Conservation (phyloP, 192 early-diverging fungal genomes). For the Mortierella claussenii region DNA sequence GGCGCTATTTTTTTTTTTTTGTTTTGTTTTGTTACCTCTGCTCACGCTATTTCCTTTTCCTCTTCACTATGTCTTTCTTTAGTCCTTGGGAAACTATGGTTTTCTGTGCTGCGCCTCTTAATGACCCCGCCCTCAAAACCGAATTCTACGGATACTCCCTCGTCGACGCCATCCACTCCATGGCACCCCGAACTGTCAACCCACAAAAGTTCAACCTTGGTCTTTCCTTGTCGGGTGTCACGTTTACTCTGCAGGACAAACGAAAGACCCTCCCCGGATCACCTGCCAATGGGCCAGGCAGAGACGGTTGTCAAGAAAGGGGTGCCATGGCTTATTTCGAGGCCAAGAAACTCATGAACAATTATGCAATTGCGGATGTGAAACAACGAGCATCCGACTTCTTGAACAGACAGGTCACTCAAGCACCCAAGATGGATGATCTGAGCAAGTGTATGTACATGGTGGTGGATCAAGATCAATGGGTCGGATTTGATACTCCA, state of each 20-base stretch:
- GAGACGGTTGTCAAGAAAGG: constrained; percentile 25
- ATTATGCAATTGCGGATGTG: not conserved
- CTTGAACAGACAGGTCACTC: constrained; percentile 3
- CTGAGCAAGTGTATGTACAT: constrained; percentile 34
- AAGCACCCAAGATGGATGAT: constrained; percentile 22
- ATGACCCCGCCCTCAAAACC: constrained; percentile 19
- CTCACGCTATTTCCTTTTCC: no score
- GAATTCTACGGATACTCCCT: constrained; percentile 29
- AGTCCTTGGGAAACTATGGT: constrained; percentile 32
- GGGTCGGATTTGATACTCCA: constrained; percentile 31
- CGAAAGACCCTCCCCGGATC: constrained; percentile 12
- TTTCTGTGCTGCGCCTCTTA: constrained; percentile 27
- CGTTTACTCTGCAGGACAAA: constrained; percentile 28
- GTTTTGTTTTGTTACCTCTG: not conserved
- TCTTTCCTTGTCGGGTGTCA: constrained; percentile 32
- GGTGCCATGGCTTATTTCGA: constrained; percentile 42
- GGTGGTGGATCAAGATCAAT: constrained; percentile 25
- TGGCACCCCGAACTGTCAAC: constrained; percentile 34
- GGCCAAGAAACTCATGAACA: constrained; percentile 5
- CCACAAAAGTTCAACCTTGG: constrained; percentile 39
- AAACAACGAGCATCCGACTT: not conserved
- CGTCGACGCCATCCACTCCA: constrained; percentile 19
- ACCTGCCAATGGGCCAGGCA: constrained; percentile 23
- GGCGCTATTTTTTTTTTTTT: not conserved
- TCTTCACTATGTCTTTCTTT: no score